A percentile compares a stretch with the other conserved stretches of the same genome.
phyloP scores from a whole-genome alignment of 192 early-diverging fungal species.

The Coemansia aciculifera region DNA sequence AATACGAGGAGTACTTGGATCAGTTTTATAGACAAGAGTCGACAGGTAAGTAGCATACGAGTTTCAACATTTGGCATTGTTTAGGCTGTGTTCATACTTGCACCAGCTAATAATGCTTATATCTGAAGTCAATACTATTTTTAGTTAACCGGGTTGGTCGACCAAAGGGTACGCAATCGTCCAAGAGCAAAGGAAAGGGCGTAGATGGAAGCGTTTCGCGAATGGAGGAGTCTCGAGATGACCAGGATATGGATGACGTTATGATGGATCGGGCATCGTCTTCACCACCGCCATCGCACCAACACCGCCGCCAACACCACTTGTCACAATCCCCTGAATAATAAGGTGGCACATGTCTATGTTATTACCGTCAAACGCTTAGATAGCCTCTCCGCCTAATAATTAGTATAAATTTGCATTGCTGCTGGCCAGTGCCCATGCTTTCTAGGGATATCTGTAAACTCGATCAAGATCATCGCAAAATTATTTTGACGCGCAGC shows the following conservation, averaged over 20 bases:
- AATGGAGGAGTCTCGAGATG: background rate
- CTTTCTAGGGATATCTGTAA: background rate
- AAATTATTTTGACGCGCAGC: background rate
- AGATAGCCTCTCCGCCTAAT: too few relatives aligned
- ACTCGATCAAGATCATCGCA: background rate
- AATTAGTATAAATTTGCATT: too few relatives aligned
- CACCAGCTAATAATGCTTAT: background rate
- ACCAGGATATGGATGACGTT: background rate
- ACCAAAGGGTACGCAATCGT: conserved; percentile 40
- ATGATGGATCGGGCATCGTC: conserved; percentile 14
- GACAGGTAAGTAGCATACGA: conserved; percentile 27
- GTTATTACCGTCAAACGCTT: background rate
- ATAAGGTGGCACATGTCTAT: background rate
- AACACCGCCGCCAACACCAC: background rate
- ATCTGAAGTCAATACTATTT: background rate
- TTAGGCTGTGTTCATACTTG: background rate
- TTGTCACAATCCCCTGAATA: background rate
- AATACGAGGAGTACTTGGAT: conserved; percentile 48
- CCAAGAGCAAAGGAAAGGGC: conserved; percentile 29
- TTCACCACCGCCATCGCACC: conserved; percentile 4
- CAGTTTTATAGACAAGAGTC: conserved; percentile 51
- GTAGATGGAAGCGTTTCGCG: background rate
- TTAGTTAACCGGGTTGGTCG: conserved; percentile 56
- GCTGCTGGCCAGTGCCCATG: too few relatives aligned
- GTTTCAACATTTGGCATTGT: background rate